Evolutionary conservation across 2,329 filamentous ascomycete species (phyloP), one percentile per base, ranked within the genome.

Genomic region (Aureobasidium sp.): DNA sequence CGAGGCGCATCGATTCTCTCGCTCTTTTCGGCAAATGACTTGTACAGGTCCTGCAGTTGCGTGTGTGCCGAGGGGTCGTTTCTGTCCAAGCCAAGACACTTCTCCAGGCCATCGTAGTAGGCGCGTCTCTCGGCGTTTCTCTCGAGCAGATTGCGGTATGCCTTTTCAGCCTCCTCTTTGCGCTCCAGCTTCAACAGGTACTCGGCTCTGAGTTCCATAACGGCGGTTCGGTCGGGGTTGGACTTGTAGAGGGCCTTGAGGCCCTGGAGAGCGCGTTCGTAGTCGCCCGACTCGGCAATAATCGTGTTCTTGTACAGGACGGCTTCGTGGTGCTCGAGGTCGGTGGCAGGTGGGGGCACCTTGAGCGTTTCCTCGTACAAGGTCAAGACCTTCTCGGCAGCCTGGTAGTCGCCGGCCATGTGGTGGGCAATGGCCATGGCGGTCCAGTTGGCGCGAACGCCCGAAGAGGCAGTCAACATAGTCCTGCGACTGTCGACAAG

Each of bases 341-440:
- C 93, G 53, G 82, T 80, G 71, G 88, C 87, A 14, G 86, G 83
- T 1, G 91, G 91, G 11, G 87, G 84, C 14, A 83, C 83, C 78
- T 96, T 97, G 66, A 99, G 75, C 0, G 93, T 97, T 65, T 94
- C 91, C 76, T 99, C 94, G 74, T 93, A 99, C 17, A 89, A 95
- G 51, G 86, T 90, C 68, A 99, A 78, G 44, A 96, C 89, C 70
- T 91, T 91, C 78, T 99, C 94, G 34, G 94, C 95, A 70, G 94
- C 89, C 48, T 82, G 77, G 64, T 94, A 80, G 71, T 96, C 89
- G 1, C 93, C 94, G n/a, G 87, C 84, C 58, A 99, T 81, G 71
- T 99, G 94, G 73, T 96, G 86, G 39, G 93, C 94, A 62, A 97
- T 89, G 44, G 94, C 94, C 64, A 99, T 79, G n/a, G 91, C 94